Evolutionary conservation across 257 asterid genomes (phyloP).

Genomic region (Avicennia marina): DNA sequence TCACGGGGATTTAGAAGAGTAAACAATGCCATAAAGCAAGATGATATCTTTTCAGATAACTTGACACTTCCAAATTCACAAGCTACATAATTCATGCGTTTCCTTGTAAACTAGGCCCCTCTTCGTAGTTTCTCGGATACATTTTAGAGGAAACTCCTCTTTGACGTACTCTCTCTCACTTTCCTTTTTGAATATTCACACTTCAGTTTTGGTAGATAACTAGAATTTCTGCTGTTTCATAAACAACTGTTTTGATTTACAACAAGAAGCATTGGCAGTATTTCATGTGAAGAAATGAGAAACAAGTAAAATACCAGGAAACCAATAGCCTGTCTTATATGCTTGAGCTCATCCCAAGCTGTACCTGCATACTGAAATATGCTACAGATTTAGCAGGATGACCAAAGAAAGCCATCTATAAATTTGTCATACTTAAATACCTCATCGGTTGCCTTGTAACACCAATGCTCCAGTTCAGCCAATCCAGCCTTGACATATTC

Average conservation of each 20-base stretch:
- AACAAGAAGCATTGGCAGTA: too few relatives aligned
- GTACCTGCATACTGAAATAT: slow-evolving; percentile 89
- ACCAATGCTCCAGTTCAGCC: slow-evolving; percentile 99
- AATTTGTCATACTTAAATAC: slow-evolving; percentile 31
- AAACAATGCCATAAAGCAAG: too few relatives aligned
- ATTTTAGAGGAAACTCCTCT: too few relatives aligned
- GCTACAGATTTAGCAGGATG: slow-evolving; percentile 16
- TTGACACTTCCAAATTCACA: too few relatives aligned
- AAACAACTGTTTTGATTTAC: background rate
- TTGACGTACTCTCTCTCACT: too few relatives aligned
- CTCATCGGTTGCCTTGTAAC: slow-evolving; percentile 99
- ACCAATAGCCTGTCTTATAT: slow-evolving; percentile 96
- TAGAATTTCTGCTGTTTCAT: background rate
- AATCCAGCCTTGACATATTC: slow-evolving; percentile 98
- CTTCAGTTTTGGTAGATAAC: too few relatives aligned
- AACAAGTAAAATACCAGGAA: slow-evolving; percentile 62
- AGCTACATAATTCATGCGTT: too few relatives aligned
- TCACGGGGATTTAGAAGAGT: too few relatives aligned
- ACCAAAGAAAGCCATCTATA: slow-evolving; percentile 8
- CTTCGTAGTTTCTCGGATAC: too few relatives aligned
- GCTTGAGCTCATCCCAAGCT: slow-evolving; percentile 99
- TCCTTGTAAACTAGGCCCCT: too few relatives aligned
- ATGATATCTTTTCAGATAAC: too few relatives aligned
- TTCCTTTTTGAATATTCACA: too few relatives aligned
- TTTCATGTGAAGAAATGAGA: slow-evolving; percentile 12